Base-by-base conservation (phyloP, 441 rosid species). In the Populus hybrid region DNA sequence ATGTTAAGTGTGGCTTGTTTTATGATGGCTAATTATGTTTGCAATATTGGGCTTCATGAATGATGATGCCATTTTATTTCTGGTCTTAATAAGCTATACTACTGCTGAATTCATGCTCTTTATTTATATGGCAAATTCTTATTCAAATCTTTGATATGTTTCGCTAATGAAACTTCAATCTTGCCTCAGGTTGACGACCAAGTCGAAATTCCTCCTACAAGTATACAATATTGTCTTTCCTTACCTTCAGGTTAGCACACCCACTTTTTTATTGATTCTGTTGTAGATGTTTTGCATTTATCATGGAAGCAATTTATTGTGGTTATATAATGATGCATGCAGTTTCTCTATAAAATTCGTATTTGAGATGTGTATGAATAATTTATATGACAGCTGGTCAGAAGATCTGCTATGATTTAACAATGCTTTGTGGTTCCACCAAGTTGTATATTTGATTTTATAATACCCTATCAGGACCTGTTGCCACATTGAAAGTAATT, bases 231-330 rank as follows among this genome's bases (percentile, higher is more conserved):
- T 57, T 23, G 80, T 88, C 79, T 79, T 85, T 57, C 94, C 94
- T 69, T 86, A 82, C 78, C 89, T 92, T 76, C 97, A 94, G 97
- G 97, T 92, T 75, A 83, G 86, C 80, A 71, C 75, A 46, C 38
- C 73, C 20, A 12, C 46, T 40, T 57, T 28, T 9, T 46, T 46
- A 67, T 66, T 69, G 38, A 10, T 23, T 23, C 11, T 70, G 79
- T 10, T 20, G 69, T 42, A 10, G 50, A 18, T 8, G 26, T 70
- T 24, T 72, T 14, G 57, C 57, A 46, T 77, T 23, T 18, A 8
- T 61, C 61, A 16, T 77, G 65, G 67, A 21, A 21, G 64, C 32
- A 40, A 42, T 35, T 28, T 16, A 70, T 42, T 54, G 34, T 80
- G 70, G 40, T 32, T 68, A 11, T 77, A 46, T n/a, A 59, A 63